Conservation (phyloP, 257 asterid species). For the Craterostigma plantagineum region DNA sequence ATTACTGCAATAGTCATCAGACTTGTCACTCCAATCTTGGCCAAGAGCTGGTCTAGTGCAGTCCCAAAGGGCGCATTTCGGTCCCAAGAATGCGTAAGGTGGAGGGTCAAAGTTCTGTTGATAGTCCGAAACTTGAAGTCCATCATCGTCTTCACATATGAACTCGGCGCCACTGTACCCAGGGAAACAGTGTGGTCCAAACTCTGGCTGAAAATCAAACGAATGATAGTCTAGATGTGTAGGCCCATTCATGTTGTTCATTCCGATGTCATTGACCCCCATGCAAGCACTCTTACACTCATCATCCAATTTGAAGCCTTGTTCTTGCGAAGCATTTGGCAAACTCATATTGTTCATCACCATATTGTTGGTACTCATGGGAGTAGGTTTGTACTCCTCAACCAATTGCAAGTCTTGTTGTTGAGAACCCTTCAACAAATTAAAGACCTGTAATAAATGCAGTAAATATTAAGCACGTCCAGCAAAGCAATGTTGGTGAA, state of each 20-base stretch:
- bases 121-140: constrained; percentile 36
- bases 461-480: no score
- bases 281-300: constrained; percentile 28
- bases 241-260: constrained; percentile 23
- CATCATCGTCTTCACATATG: constrained; percentile 24
- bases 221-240: constrained; percentile 39
- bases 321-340: no score
- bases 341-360: constrained; percentile 30
- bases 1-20: constrained; percentile 41
- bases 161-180: no score
- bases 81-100: constrained; percentile 87
- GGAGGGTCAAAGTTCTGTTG: constrained; percentile 55
- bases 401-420: constrained; percentile 35
- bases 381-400: constrained; percentile 42
- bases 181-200: constrained; percentile 44
- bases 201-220: constrained; percentile 40
- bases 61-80: constrained; percentile 98
- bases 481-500: no score
- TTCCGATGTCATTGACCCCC: constrained; percentile 32
- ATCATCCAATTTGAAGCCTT: no score
- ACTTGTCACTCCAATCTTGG: constrained; percentile 32
- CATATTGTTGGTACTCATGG: constrained; percentile 28
- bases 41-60: constrained; percentile 43
- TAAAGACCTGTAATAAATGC: constrained; percentile 39
- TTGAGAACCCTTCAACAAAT: constrained; percentile 29